Evolutionary conservation across 768 basidiomycete species (phyloP), one percentile per base, ranked within the genome.

Genomic region (Xanthoconium purpureum): DNA sequence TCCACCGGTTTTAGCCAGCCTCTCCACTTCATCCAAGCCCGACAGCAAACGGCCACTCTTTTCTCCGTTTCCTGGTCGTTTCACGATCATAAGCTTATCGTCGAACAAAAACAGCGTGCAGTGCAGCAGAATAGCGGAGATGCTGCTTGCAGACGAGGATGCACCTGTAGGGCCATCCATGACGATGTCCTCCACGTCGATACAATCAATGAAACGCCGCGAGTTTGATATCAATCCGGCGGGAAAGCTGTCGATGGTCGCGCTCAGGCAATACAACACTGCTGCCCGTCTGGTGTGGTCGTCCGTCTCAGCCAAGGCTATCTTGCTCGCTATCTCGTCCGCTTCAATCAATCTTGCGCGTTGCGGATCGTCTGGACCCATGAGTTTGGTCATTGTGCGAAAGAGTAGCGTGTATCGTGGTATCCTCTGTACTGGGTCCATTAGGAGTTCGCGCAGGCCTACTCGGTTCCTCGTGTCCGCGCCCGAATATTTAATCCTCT

Each of bases 381-480:
- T 91, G 65, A 90, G 82, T 72, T 94, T 93, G 66, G 95, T 76
- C 88, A 98, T 98, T 6, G 82, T 90, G 56, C 91, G 88, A 72
- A 96, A 92, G 61, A 98, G 80, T 28, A 98, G 78, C 1, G 93
- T 95, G 73, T 98, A 98, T 61, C 96, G 80, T 5, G 95, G 94
- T 65, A 98, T 93, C 35, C 95, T 85, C 66, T 98, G 95, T 6
- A 97, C 92, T 15, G 95, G 95, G 62, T 98, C 95, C 87, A 96
- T 96, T 20, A 98, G 79, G 47, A 97, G 82, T 69, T 96, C 94
- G 29, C 94, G 82, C 52, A 98, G 77, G 43, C 91, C 94, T 54
- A 96, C 82, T 39, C 93, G 89, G 68, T 91, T 94, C 63, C 80
- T 80, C 32, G 79, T 71, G 61, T 91, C 91, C 20, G 83, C 76